Evolutionary conservation across 805 yeast genomes (phyloP).

Genomic region (Ogataea henricii): DNA sequence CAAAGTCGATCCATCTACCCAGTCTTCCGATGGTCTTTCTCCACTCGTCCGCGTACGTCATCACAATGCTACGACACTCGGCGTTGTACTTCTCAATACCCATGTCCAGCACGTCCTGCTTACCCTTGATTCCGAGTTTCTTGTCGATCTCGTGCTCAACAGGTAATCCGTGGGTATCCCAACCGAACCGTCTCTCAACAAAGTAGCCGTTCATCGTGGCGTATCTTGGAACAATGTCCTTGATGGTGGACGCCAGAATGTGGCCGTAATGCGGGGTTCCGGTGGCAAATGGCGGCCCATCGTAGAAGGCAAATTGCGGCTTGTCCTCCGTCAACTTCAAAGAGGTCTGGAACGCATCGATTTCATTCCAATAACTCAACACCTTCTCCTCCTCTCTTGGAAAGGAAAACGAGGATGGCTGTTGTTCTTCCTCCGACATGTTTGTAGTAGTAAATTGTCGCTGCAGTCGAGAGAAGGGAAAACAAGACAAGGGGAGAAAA

Average conservation of each 20-base stretch:
- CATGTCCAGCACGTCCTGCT: slow-evolving; percentile 90
- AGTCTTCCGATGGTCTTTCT: slow-evolving; percentile 87
- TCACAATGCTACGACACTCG: slow-evolving; percentile 95
- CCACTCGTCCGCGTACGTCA: slow-evolving; percentile 97
- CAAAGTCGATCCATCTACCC: slow-evolving; percentile 99
- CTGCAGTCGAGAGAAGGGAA: not conserved
- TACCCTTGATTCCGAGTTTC: slow-evolving; percentile 88
- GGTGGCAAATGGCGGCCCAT: slow-evolving; percentile 99
- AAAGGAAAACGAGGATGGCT: slow-evolving; percentile 56
- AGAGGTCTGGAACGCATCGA: slow-evolving; percentile 91
- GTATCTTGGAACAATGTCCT: slow-evolving; percentile 95
- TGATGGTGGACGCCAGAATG: slow-evolving; percentile 92
- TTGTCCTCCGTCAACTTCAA: slow-evolving; percentile 79
- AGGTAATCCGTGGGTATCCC: slow-evolving; percentile 99
- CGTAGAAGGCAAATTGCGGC: slow-evolving; percentile 90
- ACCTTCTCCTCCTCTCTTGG: slow-evolving; percentile 89
- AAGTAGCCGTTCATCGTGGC: slow-evolving; percentile 97
- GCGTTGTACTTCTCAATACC: slow-evolving; percentile 93
- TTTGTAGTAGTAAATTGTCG: not conserved
- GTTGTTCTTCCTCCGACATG: slow-evolving; percentile 35
- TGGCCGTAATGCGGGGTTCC: slow-evolving; percentile 99
- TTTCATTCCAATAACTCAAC: slow-evolving; percentile 79
- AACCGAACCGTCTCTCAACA: slow-evolving; percentile 97
- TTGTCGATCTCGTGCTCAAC: slow-evolving; percentile 99
- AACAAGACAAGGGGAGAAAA: not conserved